Conservation (phyloP, 2,329 filamentous ascomycete genomes). For the Pseudopithomyces maydicus region DNA sequence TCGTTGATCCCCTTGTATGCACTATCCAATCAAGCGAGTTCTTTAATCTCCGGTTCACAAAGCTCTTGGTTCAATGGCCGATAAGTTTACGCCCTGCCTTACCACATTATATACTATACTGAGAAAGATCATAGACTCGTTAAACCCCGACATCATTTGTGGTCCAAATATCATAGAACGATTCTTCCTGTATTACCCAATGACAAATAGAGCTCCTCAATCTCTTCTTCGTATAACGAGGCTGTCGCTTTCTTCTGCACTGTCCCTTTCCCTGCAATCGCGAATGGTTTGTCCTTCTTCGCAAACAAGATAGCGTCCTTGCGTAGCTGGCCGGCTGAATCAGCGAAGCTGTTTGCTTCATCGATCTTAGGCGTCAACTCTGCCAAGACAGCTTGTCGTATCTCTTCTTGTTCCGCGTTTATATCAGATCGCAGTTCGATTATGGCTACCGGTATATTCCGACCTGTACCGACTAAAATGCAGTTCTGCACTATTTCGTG, state of each 20-base stretch:
- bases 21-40: too few species aligned
- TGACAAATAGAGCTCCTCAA: conserved; percentile 51
- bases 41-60: too few species aligned
- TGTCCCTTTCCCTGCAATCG: conserved; percentile 53
- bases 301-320: conserved; percentile 52
- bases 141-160: not conserved
- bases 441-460: conserved; percentile 36
- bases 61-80: too few species aligned
- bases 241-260: conserved; percentile 50
- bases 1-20: too few species aligned
- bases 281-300: conserved; percentile 51
- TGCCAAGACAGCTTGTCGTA: conserved; percentile 42
- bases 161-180: not conserved
- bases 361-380: conserved; percentile 51
- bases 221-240: conserved; percentile 51
- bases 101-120: too few species aligned
- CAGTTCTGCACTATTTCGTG: conserved; percentile 38
- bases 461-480: conserved; percentile 38
- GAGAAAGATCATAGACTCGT: too few species aligned
- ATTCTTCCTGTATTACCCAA: not conserved
- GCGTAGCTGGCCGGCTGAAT: conserved; percentile 50
- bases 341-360: conserved; percentile 49
- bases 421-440: conserved; percentile 32
- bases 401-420: conserved; percentile 19
- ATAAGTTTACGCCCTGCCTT: too few species aligned